Percentiles rank a stretch among this genome's conserved stretches.
phyloP scores from a whole-genome alignment of 2,329 filamentous ascomycete genomes.

The Pseudogymnoascus sp. region DNA sequence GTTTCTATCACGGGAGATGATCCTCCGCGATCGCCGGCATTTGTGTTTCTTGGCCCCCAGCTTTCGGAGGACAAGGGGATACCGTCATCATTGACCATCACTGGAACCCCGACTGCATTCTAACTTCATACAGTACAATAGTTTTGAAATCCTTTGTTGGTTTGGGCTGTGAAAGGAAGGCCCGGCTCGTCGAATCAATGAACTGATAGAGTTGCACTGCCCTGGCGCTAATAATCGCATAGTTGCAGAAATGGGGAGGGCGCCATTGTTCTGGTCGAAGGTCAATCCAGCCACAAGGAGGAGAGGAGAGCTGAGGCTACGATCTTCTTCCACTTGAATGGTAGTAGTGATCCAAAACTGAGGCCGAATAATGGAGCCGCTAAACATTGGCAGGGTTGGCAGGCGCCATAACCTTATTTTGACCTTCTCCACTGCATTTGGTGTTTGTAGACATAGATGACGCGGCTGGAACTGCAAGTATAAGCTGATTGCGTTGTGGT shows the following conservation, averaged over 20 bases:
- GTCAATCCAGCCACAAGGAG: background rate
- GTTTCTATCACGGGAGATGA: background rate
- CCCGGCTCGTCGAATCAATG: background rate
- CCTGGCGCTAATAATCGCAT: background rate
- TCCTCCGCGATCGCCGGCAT: background rate
- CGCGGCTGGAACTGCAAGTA: background rate
- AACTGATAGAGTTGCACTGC: background rate
- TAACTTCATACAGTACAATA: background rate
- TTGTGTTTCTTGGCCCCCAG: background rate
- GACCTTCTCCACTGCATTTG: background rate
- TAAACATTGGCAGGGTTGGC: background rate
- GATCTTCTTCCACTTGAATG: background rate
- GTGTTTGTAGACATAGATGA: background rate
- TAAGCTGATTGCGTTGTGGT: no score
- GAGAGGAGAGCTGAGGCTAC: background rate
- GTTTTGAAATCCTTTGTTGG: background rate
- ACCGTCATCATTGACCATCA: background rate
- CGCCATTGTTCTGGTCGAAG: background rate
- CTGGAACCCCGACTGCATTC: background rate
- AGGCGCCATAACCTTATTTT: slow-evolving; percentile 6
- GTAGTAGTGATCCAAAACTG: background rate
- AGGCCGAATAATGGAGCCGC: background rate
- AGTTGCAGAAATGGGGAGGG: background rate
- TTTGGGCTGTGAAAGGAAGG: background rate
- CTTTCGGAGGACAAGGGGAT: background rate